These are phyloP conservation scores for Glycyrrhiza uralensis DNA, from an alignment of 306 rosid genomes.

Conservation along the genomic window DNA sequence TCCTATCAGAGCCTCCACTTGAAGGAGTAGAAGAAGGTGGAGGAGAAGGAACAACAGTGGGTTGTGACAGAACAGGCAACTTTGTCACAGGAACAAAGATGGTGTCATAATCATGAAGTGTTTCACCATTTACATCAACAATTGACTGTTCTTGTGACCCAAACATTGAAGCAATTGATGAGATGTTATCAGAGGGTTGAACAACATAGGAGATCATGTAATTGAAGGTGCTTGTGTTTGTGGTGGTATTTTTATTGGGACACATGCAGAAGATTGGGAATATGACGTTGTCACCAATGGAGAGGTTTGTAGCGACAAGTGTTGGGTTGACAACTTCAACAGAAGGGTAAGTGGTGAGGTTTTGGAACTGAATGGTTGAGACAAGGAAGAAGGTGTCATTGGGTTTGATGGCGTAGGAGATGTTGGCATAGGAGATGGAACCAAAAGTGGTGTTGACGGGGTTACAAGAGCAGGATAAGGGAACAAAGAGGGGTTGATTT, in stretches of 20 bases:
- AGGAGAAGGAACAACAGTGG: slow-evolving; percentile 29
- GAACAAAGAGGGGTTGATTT: slow-evolving; percentile 60
- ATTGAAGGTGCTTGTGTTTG: slow-evolving; percentile 12
- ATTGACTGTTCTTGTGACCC: slow-evolving; percentile 35
- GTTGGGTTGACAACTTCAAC: slow-evolving; percentile 61
- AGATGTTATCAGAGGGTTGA: slow-evolving; percentile 59
- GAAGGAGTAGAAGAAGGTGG: slow-evolving; percentile 3
- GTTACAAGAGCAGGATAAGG: slow-evolving; percentile 72
- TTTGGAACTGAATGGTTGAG: slow-evolving; percentile 42
- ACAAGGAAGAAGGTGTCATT: slow-evolving; percentile 53
- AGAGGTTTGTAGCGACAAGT: slow-evolving; percentile 40
- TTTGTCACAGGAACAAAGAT: slow-evolving; percentile 61
- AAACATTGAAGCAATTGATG: slow-evolving; percentile 54
- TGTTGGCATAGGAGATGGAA: slow-evolving; percentile 65
- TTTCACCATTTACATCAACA: slow-evolving; percentile 33
- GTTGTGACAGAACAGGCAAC: slow-evolving; percentile 62
- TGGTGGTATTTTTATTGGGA: slow-evolving; percentile 41
- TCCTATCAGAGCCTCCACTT: slow-evolving; percentile 19
- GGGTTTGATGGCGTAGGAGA: slow-evolving; percentile 46
- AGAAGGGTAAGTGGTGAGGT: slow-evolving; percentile 76
- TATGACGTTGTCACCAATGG: slow-evolving; percentile 40
- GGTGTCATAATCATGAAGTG: slow-evolving; percentile 39
- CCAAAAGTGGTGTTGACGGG: slow-evolving; percentile 38
- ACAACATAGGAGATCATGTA: slow-evolving; percentile 67
- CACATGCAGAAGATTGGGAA: slow-evolving; percentile 87